Evolutionary conservation across 176 grass and related monocot species (phyloP), one percentile per base, ranked within the genome.

Genomic region (Aegilops bicornis): DNA sequence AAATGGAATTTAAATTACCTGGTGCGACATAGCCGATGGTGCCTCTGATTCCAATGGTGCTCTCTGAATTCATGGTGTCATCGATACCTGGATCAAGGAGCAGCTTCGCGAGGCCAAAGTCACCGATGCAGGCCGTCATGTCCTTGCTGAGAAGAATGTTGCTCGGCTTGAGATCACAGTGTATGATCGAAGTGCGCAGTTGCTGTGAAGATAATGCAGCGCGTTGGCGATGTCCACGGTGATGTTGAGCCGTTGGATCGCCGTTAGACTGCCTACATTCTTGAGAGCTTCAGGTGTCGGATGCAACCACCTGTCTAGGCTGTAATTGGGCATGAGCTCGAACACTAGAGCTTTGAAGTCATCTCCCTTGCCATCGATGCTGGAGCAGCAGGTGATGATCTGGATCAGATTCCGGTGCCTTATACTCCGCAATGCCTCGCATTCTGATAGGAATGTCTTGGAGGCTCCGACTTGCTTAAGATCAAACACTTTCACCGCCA

Each of bases 121-220:
- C 69, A 14, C 36, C 82, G 27, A 93, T 45, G 31, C 64, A 69
- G 17, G 91, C 88, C 2, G 59, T 74, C 88, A 93, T 85, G 78
- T 88, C 88, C 5, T 73, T 45, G 5, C 29, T 56, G 4, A 93
- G 78, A 36, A 93, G 91, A 83, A 93, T 7, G 10, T 91, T 91
- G 83, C 83, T 67, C 0, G 90, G 65, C 77, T 91, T 91, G 48
- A 91, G 50, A 58, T 92, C 85, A 10, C 85, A 93, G 58, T 93
- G 91, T 25, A 93, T 19, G 62, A 93, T 80, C 1, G 82, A 73
- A 58, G 52, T 0, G 3, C 13, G 8, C 74, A 80, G 33, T 27
- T 81, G 48, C 0, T 65, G 66, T 93, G 91, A 43, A 90, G 88
- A 15, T 93, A 93, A 19, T 61, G 25, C 23, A 93, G 16, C 1